Base-by-base conservation (phyloP, 148 eudicot species). In the Dianthus caryophyllus region DNA sequence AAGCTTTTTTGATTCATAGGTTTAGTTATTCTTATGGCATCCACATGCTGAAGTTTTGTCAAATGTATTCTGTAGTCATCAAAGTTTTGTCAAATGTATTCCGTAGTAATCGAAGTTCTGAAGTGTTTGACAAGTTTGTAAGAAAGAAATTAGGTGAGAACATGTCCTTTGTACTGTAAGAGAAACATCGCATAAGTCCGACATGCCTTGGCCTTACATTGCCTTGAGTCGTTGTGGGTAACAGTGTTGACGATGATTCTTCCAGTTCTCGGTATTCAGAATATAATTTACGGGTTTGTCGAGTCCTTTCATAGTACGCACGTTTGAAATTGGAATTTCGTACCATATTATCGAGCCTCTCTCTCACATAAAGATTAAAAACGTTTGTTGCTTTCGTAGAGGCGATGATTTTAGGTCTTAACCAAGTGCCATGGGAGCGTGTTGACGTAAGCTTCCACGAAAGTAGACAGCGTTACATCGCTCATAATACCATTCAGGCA, bases 401-500 rank as follows among this genome's bases (percentile, higher is more conserved):
- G 82, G 89, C 78, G 75, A 92, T 92, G 97, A 84, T 92, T 33
- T 77, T 79, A 82, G 97, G 97, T 41, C 93, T 92, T 58, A 87
- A 72, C 29, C 88, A 85, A 82, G 93, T 87, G 64, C 76, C 88
- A 71, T 92, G 97, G 97, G 91, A 87, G 39, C 97, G 97, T 38
- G 78, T 92, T 51, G 96, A 92, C 71, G 93, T 89, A 66, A 92
- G 94, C 77, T 92, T 92, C 68, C 90, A 83, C 21, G 76, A 78
- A 70, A 89, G 97, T 61, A 85, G 72, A 55, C 97, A 92, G 78
- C 80, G 96, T 76, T 89, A 77, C 65, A 74, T 89, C 67, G 96
- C 97, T 27, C 97, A 92, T 75, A 92, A 73, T 72, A 89, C 96
- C 48, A 89, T 89, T 74, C 96, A 88, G 97, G 97, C 62, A 82